Evolutionary conservation across 768 basidiomycete genomes (phyloP).

Genomic region (Mycena haematopus): DNA sequence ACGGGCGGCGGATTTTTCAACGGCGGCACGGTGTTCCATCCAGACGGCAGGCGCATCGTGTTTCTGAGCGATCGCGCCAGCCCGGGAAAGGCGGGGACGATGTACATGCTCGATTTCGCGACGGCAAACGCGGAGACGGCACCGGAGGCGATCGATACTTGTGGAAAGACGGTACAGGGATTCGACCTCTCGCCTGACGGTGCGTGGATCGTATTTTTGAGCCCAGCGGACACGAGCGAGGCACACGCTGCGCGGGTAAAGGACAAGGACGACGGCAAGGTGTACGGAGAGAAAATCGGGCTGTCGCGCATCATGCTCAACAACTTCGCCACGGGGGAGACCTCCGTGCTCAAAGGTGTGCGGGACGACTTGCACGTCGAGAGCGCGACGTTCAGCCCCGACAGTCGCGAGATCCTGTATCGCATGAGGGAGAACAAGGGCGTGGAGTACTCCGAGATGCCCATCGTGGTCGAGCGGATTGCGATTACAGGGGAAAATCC

Average conservation of each 20-base stretch:
- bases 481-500: slow-evolving; percentile 25
- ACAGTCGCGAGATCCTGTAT: slow-evolving; percentile 39
- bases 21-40: slow-evolving; percentile 40
- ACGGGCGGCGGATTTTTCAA: slow-evolving; percentile 38
- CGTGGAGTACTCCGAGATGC: slow-evolving; percentile 38
- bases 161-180: slow-evolving; percentile 34
- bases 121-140: slow-evolving; percentile 13
- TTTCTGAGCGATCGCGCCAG: slow-evolving; percentile 40
- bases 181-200: slow-evolving; percentile 44
- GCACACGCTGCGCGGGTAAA: slow-evolving; percentile 27
- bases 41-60: slow-evolving; percentile 36
- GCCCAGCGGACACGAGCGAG: slow-evolving; percentile 28
- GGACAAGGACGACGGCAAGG: slow-evolving; percentile 35
- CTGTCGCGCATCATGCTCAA: slow-evolving; percentile 37
- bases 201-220: slow-evolving; percentile 37
- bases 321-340: slow-evolving; percentile 34
- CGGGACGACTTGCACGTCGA: slow-evolving; percentile 38
- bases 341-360: slow-evolving; percentile 31
- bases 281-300: slow-evolving; percentile 34
- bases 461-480: slow-evolving; percentile 38
- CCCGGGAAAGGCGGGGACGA: slow-evolving; percentile 35
- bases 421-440: slow-evolving; percentile 38
- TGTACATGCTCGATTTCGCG: slow-evolving; percentile 32
- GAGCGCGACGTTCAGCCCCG: slow-evolving; percentile 41
- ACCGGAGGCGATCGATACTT: slow-evolving; percentile 24